phyloP scores from a whole-genome alignment of 768 basidiomycete genomes.

The Neoboletus brunneissimus region DNA sequence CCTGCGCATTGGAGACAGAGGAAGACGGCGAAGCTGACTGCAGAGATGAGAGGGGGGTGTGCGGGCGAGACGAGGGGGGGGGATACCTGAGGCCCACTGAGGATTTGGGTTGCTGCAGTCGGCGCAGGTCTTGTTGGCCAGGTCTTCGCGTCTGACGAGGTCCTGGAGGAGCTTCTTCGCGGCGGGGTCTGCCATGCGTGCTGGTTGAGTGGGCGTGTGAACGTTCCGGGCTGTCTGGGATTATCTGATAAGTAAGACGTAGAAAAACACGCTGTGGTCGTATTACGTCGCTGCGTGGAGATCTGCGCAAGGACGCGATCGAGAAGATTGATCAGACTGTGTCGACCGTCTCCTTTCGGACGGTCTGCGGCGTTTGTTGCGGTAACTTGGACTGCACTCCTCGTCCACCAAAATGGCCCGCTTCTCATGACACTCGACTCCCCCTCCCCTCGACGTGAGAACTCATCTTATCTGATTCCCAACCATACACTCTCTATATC shows the following conservation, averaged over 20 bases:
- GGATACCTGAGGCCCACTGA: slow-evolving; percentile 86
- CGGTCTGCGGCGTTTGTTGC: no score
- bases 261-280: not conserved
- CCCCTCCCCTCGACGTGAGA: not conserved
- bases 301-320: not conserved
- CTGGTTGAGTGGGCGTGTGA: slow-evolving; percentile 4
- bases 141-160: slow-evolving; percentile 67
- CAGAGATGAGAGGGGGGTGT: not conserved
- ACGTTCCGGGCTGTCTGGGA: not conserved
- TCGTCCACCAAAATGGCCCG: not conserved
- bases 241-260: not conserved
- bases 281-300: not conserved
- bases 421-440: slow-evolving; percentile 4
- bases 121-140: slow-evolving; percentile 73
- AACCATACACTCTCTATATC: not conserved
- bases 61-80: not conserved
- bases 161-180: slow-evolving; percentile 69
- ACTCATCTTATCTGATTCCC: slow-evolving; percentile 35
- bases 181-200: slow-evolving; percentile 13
- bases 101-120: slow-evolving; percentile 91
- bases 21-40: slow-evolving; percentile 76
- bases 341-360: no score
- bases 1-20: slow-evolving; percentile 90
- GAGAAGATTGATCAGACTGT: not conserved
- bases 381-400: not conserved